These are phyloP conservation scores for Emergomyces africanus DNA, from an alignment of 2,329 filamentous ascomycete genomes.

Conservation along the genomic window DNA sequence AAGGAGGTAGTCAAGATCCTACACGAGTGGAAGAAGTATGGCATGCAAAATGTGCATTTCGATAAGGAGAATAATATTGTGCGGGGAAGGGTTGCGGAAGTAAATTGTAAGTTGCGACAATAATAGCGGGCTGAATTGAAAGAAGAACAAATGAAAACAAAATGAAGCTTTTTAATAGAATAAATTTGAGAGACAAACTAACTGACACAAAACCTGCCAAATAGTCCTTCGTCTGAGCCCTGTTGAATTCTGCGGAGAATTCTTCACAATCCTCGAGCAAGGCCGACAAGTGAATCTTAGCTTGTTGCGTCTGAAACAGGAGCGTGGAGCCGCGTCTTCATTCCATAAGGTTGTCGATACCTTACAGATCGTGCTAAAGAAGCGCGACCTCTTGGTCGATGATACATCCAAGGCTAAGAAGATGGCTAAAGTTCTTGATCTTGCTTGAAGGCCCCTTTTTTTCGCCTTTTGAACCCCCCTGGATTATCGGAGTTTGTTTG, in stretches of 20 bases:
- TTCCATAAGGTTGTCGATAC: slow-evolving; percentile 75
- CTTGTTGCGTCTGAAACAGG: slow-evolving; percentile 76
- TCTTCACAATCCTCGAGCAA: slow-evolving; percentile 82
- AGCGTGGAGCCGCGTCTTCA: slow-evolving; percentile 79
- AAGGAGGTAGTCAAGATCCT: slow-evolving; percentile 65
- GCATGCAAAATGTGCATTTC: slow-evolving; percentile 65
- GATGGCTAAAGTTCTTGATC: slow-evolving; percentile 40
- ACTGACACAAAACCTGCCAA: neutral
- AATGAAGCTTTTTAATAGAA: neutral
- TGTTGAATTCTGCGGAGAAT: slow-evolving; percentile 74
- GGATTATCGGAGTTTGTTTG: no score
- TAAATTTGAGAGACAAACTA: neutral
- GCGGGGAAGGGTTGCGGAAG: slow-evolving; percentile 59
- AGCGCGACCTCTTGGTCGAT: slow-evolving; percentile 53
- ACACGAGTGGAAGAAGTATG: slow-evolving; percentile 67
- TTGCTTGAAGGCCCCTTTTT: neutral
- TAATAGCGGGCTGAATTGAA: neutral
- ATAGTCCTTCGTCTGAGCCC: slow-evolving; percentile 69
- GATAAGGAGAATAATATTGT: slow-evolving; percentile 71
- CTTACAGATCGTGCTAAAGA: slow-evolving; percentile 54
- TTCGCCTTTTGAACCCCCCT: neutral
- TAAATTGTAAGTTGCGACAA: slow-evolving; percentile 54
- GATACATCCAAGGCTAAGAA: slow-evolving; percentile 55
- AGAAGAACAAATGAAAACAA: neutral
- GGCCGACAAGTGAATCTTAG: slow-evolving; percentile 63